Percentiles rank a stretch among this genome's conserved stretches.
These are phyloP conservation scores for Candida orba DNA, from an alignment of 805 yeast genomes.

Conservation along the genomic window DNA sequence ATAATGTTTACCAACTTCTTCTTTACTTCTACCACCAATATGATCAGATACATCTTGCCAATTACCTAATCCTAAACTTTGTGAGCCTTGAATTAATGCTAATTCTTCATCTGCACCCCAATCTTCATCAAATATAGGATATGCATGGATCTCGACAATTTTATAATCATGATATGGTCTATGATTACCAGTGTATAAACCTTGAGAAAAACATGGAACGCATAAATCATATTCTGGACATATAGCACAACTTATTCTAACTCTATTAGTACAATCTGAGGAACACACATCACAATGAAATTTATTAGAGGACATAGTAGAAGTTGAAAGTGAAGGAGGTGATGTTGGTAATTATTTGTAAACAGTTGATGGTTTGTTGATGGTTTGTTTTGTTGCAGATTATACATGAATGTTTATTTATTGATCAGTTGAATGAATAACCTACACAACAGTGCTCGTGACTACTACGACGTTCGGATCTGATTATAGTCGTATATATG, in stretches of 20 bases:
- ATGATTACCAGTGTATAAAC: slow-evolving; percentile 73
- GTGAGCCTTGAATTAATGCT: slow-evolving; percentile 82
- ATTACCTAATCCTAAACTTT: slow-evolving; percentile 85
- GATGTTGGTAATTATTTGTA: background rate
- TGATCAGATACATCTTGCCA: slow-evolving; percentile 99
- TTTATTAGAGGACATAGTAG: slow-evolving; percentile 27
- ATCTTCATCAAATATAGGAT: slow-evolving; percentile 80
- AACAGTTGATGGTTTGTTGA: background rate
- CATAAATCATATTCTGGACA: slow-evolving; percentile 95
- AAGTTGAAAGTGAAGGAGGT: background rate
- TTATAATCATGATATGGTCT: slow-evolving; percentile 91
- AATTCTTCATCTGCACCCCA: slow-evolving; percentile 99
- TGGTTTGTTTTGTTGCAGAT: background rate
- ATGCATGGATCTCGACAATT: slow-evolving; percentile 89
- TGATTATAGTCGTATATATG: no score
- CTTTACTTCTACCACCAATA: slow-evolving; percentile 86
- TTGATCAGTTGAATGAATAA: no score
- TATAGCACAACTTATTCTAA: slow-evolving; percentile 84
- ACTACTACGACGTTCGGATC: no score
- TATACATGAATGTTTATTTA: no score
- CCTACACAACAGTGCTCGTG: no score
- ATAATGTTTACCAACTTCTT: slow-evolving; percentile 86
- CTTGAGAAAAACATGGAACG: slow-evolving; percentile 93
- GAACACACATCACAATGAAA: slow-evolving; percentile 95
- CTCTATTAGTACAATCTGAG: slow-evolving; percentile 90